Evolutionary conservation across 257 asterid species (phyloP).

Genomic region (Solanum verrucosum): DNA sequence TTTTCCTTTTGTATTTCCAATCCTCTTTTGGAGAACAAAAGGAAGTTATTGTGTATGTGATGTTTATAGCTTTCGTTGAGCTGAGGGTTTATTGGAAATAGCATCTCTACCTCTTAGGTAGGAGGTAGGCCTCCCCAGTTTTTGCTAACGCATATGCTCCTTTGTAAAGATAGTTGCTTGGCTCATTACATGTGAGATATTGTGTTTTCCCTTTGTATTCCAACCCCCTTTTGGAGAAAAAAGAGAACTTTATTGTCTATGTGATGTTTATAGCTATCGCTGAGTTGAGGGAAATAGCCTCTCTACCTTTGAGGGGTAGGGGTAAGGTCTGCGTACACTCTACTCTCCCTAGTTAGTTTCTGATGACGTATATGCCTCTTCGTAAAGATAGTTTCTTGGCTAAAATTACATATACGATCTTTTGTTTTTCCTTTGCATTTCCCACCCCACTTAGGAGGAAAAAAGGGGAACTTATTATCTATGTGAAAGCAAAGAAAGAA

Average conservation of each 20-base stretch:
- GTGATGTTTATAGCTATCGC: neutral
- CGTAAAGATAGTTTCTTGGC: neutral
- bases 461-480: neutral
- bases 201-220: neutral
- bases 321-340: neutral
- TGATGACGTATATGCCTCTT: neutral
- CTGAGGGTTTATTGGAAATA: neutral
- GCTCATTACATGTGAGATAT: constrained; percentile 58
- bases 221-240: neutral
- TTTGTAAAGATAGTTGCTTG: constrained; percentile 41
- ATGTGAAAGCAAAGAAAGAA: neutral
- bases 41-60: neutral
- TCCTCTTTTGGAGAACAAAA: neutral
- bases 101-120: neutral
- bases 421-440: neutral
- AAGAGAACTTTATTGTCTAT: neutral
- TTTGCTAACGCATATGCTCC: constrained; percentile 41
- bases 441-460: neutral
- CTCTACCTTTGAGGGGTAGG: neutral
- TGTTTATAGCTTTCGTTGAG: neutral
- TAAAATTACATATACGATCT: too few species aligned
- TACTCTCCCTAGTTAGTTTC: neutral
- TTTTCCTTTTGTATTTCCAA: neutral
- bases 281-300: neutral
- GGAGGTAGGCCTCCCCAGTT: constrained; percentile 7